Base-by-base conservation (phyloP, 2,329 filamentous ascomycete genomes). In the Diaporthe vexans region DNA sequence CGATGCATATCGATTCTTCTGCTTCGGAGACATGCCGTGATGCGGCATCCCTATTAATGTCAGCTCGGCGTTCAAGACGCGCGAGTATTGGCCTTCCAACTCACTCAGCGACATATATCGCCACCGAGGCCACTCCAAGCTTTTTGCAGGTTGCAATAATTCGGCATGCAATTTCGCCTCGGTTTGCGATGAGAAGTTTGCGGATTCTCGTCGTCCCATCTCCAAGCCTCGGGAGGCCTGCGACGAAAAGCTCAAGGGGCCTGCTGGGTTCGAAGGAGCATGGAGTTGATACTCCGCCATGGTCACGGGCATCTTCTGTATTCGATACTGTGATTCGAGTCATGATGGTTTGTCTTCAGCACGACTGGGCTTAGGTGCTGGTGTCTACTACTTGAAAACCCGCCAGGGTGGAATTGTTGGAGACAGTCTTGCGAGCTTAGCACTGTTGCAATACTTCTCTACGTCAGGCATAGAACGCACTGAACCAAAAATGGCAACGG, bases 81-180 rank as follows among this genome's bases (percentile, higher is more conserved):
- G 4, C 7, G 2, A 59, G 7, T 4, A 9, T 26, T 37, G 57
- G 24, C 11, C 37, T 6, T 24, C 11, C 21, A 11, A 40, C 57
- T 24, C n/a, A 59, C 57, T 59, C 57, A 21, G 1, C 1, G 33
- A 10, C 35, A 15, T 40, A 59, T 17, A 59, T 13, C 13, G 57
- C 57, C 3, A 59, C 57, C 8, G 57, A 11, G 35, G 57, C 35
- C 11, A 59, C 37, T 9, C 57, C 57, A 13, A 59, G 57, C 11
- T 59, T 13, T 9, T 40, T 40, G 24, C 57, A 59, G 35, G 57
- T 59, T 59, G 10, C 10, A 24, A 59, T 59, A 13, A 43, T 40
- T 15, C 35, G 57, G 35, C 57, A 59, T 11, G 57, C 57, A 19
- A 59, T 59, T 40, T 59, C 57, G 13, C 57, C 57, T 13, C 57